A percentile compares a stretch with the other conserved stretches of the same genome.
phyloP scores from a whole-genome alignment of 768 basidiomycete species.

The Boletellus ananas region DNA sequence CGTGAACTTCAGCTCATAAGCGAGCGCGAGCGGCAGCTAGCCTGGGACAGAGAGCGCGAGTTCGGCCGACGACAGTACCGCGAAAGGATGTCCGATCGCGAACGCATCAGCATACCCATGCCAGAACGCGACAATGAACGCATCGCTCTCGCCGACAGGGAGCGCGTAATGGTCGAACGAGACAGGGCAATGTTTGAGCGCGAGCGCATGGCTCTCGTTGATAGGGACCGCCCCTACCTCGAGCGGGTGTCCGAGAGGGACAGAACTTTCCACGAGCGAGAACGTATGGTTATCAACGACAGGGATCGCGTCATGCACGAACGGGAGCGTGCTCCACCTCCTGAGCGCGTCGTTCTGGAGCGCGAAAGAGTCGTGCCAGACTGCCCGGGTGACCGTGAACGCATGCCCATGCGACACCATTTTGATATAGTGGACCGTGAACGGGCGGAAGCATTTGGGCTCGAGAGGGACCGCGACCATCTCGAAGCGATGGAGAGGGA shows the following conservation, averaged over 20 bases:
- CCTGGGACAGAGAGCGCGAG: conserved; percentile 26
- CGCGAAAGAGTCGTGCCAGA: conserved; percentile 22
- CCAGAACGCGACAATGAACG: conserved; percentile 26
- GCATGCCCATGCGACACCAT: conserved; percentile 18
- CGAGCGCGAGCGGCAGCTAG: conserved; percentile 25
- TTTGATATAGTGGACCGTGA: conserved; percentile 25
- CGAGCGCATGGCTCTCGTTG: conserved; percentile 16
- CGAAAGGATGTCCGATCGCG: conserved; percentile 25
- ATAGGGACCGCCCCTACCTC: conserved; percentile 19
- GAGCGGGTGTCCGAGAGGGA: conserved; percentile 24
- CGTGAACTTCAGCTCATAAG: conserved; percentile 19
- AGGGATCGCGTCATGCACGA: conserved; percentile 24
- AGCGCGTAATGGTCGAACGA: conserved; percentile 21
- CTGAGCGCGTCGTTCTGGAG: conserved; percentile 17
- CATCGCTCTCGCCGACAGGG: conserved; percentile 15
- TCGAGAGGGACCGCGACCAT: conserved; percentile 33
- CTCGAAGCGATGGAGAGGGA: conserved; percentile 28
- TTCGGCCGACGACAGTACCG: conserved; percentile 27
- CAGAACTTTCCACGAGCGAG: conserved; percentile 19
- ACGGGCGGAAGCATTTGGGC: conserved; percentile 28
- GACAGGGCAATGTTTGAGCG: conserved; percentile 23
- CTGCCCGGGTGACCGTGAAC: conserved; percentile 26
- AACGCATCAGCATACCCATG: conserved; percentile 16
- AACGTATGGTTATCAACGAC: conserved; percentile 22
- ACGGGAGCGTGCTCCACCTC: conserved; percentile 18